A percentile compares a stretch with the other conserved stretches of the same genome.
phyloP scores from a whole-genome alignment of 768 basidiomycete species.

The Trametes maxima region DNA sequence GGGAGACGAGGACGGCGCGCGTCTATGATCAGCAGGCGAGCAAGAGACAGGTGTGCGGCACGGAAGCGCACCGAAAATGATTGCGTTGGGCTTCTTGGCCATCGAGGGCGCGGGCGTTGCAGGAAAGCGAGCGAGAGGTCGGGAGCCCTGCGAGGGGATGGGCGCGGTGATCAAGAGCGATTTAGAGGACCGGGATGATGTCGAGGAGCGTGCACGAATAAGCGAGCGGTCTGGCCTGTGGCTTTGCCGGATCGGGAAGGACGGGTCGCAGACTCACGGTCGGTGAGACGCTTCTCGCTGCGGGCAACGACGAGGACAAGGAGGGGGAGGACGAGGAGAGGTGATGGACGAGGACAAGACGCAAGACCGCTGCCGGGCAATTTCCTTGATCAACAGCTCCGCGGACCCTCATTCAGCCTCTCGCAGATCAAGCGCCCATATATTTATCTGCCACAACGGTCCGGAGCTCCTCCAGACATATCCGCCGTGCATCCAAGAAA shows the following conservation, averaged over 20 bases:
- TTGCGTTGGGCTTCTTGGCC: conserved; percentile 60
- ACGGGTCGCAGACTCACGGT: conserved; percentile 3
- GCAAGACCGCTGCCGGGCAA: neutral
- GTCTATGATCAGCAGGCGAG: conserved; percentile 15
- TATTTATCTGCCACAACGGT: neutral
- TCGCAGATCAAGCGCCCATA: conserved; percentile 2
- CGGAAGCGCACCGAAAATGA: conserved; percentile 69
- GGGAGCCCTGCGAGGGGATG: conserved; percentile 30
- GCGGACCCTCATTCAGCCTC: conserved; percentile 13
- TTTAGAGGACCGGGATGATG: conserved; percentile 27
- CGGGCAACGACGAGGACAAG: conserved; percentile 3
- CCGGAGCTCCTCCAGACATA: neutral
- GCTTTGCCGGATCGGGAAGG: conserved; percentile 19
- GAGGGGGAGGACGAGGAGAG: conserved; percentile 4
- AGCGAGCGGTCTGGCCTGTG: conserved; percentile 16
- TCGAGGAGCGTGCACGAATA: conserved; percentile 9
- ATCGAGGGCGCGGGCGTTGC: conserved; percentile 30
- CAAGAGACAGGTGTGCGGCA: conserved; percentile 5
- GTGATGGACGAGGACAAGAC: conserved; percentile 3
- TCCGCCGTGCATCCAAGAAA: neutral
- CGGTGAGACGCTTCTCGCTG: conserved; percentile 13
- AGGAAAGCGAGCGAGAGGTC: conserved; percentile 10
- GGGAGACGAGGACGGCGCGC: conserved; percentile 12
- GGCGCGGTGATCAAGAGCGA: conserved; percentile 27
- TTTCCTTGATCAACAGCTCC: conserved; percentile 13